Base-by-base conservation (phyloP, 129 eudicot genomes). In the Escallonia herrerae region DNA sequence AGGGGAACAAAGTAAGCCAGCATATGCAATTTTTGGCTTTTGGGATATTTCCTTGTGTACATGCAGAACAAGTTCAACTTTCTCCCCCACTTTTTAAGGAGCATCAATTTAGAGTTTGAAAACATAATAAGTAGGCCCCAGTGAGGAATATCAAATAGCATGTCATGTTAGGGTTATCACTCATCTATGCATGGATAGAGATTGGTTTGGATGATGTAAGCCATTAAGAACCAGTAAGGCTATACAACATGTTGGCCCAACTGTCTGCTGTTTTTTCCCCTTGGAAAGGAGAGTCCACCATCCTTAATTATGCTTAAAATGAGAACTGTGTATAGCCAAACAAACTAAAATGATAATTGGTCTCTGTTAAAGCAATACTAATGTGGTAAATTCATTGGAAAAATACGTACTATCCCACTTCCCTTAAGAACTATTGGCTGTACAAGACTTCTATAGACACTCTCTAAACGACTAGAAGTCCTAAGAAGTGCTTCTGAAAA, bases 1-100 rank as follows among this genome's bases (percentile, higher is more conserved):
- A 56, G 78, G 51, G 15, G 63, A 64, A 64, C 43, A 38, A 72
- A 46, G 43, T 55, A 56, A 64, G 58, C 69, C 63, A 63, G 44
- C 49, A 6, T 72, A 38, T 67, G 69, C 77, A 40, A 45, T 67
- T 74, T n/a, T 72, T 82, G 81, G 84, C 66, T 72, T 69, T 15
- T 57, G 51, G 65, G 56, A 40, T 8, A 5, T 54, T 7, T 7
- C 45, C 41, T 51, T 52, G 40, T 6, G 58, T 56, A 63, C 15
- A 40, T 75, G 53, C 55, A 65, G 41, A 65, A 72, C 71, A 57
- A 72, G 59, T 40, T 47, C 64, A 43, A 44, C 12, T 37, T 58
- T 55, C 50, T 69, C 41, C 70, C n/a, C 51, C 60, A 15, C 65
- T 7, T 58, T 63, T 51, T 43, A 61, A 14, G 61, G 33, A 22